Conservation (phyloP, 305 asterid species). For the Fraxinus velutina region DNA sequence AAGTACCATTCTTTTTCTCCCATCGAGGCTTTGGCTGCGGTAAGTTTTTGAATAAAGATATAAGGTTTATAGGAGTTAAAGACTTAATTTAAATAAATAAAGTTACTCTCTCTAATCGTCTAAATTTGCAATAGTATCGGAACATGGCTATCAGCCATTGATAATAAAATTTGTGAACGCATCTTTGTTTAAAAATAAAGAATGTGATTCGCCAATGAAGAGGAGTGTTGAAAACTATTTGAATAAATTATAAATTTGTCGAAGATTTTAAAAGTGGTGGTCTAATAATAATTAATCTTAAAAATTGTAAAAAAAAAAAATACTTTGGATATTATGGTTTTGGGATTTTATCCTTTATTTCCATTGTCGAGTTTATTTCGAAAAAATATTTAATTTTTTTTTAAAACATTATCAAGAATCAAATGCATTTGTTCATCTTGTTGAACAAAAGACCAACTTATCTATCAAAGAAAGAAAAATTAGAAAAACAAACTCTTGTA, state of each 20-base stretch:
- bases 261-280: not conserved
- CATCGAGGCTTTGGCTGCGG: conserved; percentile 71
- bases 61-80: not conserved
- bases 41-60: not conserved
- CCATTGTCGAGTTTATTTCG: not conserved
- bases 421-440: not conserved
- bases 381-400: too few relatives aligned
- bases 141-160: not conserved
- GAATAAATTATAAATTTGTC: not conserved
- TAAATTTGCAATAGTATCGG: not conserved
- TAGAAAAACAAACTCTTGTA: not conserved
- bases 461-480: not conserved
- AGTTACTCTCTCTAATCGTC: not conserved
- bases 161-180: not conserved
- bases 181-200: not conserved
- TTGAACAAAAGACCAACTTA: not conserved
- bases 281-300: not conserved
- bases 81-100: not conserved
- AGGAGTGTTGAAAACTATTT: not conserved
- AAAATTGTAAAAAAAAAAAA: not conserved
- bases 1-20: conserved; percentile 92
- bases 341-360: not conserved
- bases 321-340: not conserved
- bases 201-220: not conserved
- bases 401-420: not conserved